These are phyloP conservation scores for Vachellia collinsii DNA, from an alignment of 306 rosid genomes.

Conservation along the genomic window DNA sequence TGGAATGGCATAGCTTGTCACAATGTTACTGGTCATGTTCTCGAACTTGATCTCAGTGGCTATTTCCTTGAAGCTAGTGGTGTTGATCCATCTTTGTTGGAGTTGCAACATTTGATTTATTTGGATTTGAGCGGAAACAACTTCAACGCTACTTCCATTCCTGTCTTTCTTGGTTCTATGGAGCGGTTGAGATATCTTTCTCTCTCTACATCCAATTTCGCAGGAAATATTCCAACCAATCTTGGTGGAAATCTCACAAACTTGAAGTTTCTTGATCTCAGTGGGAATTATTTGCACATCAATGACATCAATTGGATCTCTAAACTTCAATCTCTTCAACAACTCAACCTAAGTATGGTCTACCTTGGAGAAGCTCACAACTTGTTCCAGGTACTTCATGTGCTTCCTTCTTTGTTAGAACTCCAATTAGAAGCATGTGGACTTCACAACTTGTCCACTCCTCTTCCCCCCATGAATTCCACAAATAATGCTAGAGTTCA, in stretches of 20 bases:
- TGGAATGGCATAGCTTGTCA: not conserved
- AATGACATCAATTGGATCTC: not conserved
- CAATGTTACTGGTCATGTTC: not conserved
- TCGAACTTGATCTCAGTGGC: not conserved
- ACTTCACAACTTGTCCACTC: not conserved
- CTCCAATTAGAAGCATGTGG: not conserved
- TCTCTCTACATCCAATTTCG: not conserved
- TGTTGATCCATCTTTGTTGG: not conserved
- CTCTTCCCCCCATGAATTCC: not conserved
- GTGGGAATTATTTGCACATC: not conserved
- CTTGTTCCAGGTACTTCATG: not conserved
- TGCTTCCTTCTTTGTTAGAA: slow-evolving; percentile 2
- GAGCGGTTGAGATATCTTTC: not conserved
- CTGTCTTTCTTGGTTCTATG: not conserved
- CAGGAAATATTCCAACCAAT: not conserved
- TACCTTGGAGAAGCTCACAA: not conserved
- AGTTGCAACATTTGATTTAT: not conserved
- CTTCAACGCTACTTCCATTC: not conserved
- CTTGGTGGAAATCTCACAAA: not conserved
- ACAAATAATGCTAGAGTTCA: not conserved
- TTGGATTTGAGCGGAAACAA: not conserved
- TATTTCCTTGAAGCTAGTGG: not conserved
- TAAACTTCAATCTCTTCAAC: not conserved
- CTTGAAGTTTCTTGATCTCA: not conserved
- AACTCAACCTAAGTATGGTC: not conserved